Evolutionary conservation across 1,284 basidiomycete species (phyloP), one percentile per base, ranked within the genome.

Genomic region (Golubevia pallescens): DNA sequence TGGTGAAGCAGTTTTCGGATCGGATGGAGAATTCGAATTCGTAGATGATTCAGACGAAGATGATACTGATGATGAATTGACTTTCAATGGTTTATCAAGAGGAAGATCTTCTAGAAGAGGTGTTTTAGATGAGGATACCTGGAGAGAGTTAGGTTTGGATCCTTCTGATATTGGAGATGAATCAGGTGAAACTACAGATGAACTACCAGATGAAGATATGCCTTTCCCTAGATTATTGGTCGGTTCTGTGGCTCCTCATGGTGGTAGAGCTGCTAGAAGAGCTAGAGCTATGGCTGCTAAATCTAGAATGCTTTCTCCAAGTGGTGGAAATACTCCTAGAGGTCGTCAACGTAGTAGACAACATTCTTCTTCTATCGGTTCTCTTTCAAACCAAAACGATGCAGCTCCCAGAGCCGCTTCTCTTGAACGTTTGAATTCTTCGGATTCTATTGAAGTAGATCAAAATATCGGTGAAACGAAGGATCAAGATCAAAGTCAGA

Each of bases 1-100:
- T 38, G 82, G 82, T 13, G 82, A 85, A 67, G 82, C 82, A 3
- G 82, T 85, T 10, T 85, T 85, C 57, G 82, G 82, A 53, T 85
- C 82, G 1, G 82, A 85, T 56, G 82, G 82, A 24, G 82, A 85
- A 56, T 85, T 85, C 54, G 82, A 85, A 34, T 84, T 83, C 51
- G 77, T 75, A 28, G 78, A 78, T 54, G 81, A 83, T 54, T 77
- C 75, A 48, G 80, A 84, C 13, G 77, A 79, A 52, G 79, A 83
- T 54, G 73, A 71, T 16, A 13, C 42, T 13, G 42, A 48, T 61
- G 21, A 58, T 5, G 61, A 56, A 8, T 6, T 19, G 24, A 62
- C 21, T 42, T 42, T 69, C 74, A 32, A 54, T 51, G 71, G 42
- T 70, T 28, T 72, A 73, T 66, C 69, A 71, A 28, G 67, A 62